A percentile compares a stretch with the other conserved stretches of the same genome.
Conservation (phyloP, 208 protist genomes). For the Phytomonas francai region DNA sequence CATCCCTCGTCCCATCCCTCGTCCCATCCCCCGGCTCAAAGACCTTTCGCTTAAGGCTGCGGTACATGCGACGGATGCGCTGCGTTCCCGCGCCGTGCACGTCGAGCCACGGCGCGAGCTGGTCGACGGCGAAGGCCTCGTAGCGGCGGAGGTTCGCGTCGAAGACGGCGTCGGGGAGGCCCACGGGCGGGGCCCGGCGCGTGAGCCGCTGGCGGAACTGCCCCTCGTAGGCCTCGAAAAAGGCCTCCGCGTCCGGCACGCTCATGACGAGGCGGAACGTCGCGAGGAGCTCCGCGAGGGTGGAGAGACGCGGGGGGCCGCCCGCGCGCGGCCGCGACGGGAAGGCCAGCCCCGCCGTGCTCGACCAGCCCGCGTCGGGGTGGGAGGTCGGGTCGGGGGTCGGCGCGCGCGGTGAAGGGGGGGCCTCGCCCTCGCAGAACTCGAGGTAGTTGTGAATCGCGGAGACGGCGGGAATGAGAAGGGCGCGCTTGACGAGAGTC, state of each 20-base stretch:
- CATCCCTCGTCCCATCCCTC: neutral
- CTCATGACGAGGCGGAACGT: conserved; percentile 27
- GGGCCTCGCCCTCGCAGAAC: neutral
- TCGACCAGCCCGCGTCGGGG: neutral
- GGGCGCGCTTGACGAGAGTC: too few species aligned
- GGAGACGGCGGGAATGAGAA: too few species aligned
- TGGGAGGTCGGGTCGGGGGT: neutral
- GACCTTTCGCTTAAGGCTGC: conserved; percentile 9
- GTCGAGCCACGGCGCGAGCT: conserved; percentile 22
- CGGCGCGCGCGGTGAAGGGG: neutral
- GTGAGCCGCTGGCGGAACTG: conserved; percentile 31
- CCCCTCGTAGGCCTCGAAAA: conserved; percentile 24
- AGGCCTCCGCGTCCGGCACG: conserved; percentile 19
- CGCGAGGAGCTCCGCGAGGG: conserved; percentile 18
- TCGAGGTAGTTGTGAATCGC: conserved; percentile 11
- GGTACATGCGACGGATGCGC: conserved; percentile 12
- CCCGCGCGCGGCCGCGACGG: neutral
- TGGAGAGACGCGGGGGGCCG: neutral
- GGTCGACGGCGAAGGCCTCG: conserved; percentile 25
- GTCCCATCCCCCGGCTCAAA: neutral
- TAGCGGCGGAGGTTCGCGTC: conserved; percentile 17
- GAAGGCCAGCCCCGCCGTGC: conserved; percentile 8
- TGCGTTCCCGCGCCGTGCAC: conserved; percentile 11
- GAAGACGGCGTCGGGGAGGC: conserved; percentile 17
- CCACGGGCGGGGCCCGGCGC: conserved; percentile 9